Evolutionary conservation across 805 yeast genomes (phyloP).

Genomic region (Candida ficus): DNA sequence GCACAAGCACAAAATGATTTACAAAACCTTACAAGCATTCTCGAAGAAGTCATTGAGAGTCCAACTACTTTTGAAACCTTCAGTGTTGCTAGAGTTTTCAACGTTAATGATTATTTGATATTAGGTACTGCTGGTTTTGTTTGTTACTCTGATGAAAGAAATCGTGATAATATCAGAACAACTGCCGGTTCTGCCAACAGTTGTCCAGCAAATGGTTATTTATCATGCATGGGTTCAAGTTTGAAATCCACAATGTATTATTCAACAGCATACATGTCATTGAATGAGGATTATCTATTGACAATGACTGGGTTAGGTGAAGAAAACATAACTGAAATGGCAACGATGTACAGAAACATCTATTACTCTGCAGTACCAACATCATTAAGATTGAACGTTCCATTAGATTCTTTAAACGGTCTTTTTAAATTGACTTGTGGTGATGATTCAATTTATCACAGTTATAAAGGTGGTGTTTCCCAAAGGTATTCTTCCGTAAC

Average conservation of each 20-base stretch:
- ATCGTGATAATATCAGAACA: not conserved
- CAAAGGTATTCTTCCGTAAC: conserved; percentile 1
- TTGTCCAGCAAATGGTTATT: conserved; percentile 7
- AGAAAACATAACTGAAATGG: not conserved
- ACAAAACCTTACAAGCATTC: not conserved
- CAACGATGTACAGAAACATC: not conserved
- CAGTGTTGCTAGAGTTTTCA: conserved; percentile 8
- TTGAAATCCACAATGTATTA: not conserved
- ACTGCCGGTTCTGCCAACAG: not conserved
- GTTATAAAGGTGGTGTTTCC: not conserved
- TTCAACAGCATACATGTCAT: not conserved
- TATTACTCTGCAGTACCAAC: not conserved
- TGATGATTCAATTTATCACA: not conserved
- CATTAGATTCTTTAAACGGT: not conserved
- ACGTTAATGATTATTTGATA: conserved; percentile 4
- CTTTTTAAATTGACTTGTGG: not conserved
- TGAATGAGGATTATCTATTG: conserved; percentile 3
- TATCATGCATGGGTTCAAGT: conserved; percentile 6
- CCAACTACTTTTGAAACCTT: not conserved
- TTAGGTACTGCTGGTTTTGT: conserved; percentile 3
- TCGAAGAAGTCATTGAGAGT: not conserved
- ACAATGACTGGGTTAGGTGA: conserved; percentile 3
- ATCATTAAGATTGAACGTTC: conserved; percentile 4
- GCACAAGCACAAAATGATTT: not conserved
- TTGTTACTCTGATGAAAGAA: conserved; percentile 4